A percentile compares a stretch with the other conserved stretches of the same genome.
phyloP scores from a whole-genome alignment of 2,329 filamentous ascomycete species.

The Claviceps sp. region DNA sequence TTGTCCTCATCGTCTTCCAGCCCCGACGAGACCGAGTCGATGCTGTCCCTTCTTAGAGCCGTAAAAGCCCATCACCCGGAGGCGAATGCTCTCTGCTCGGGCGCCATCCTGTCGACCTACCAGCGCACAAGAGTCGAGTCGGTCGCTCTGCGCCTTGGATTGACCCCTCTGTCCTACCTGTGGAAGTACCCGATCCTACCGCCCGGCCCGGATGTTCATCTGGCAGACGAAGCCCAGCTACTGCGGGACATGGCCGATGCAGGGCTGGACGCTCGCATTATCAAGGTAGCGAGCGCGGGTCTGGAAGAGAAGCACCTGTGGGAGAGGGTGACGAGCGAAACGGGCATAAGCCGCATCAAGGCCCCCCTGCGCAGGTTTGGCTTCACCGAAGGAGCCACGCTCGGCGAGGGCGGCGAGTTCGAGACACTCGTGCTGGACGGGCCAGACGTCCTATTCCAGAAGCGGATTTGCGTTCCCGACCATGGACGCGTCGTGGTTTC shows the following conservation, averaged over 20 bases:
- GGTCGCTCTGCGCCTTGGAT: conserved; percentile 69
- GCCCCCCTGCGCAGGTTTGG: conserved; percentile 54
- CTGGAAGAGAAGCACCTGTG: conserved; percentile 71
- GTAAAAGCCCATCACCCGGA: conserved; percentile 59
- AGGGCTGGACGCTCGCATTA: conserved; percentile 74
- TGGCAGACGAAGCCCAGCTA: conserved; percentile 39
- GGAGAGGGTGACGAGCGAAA: conserved; percentile 55
- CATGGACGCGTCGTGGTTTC: conserved; percentile 37
- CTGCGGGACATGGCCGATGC: conserved; percentile 69
- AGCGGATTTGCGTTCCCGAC: conserved; percentile 49
- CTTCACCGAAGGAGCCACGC: conserved; percentile 50
- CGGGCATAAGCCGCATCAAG: conserved; percentile 33
- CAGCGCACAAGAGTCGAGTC: conserved; percentile 94
- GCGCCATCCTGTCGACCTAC: conserved; percentile 89
- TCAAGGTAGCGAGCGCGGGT: conserved; percentile 89
- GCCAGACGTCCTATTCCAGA: conserved; percentile 58
- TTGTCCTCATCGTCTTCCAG: conserved; percentile 10
- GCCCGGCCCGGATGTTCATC: conserved; percentile 26
- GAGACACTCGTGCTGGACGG: conserved; percentile 84
- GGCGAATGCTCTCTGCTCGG: conserved; percentile 76
- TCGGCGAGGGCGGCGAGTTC: conserved; percentile 93
- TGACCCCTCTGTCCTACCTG: conserved; percentile 72
- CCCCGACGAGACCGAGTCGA: conserved; percentile 79
- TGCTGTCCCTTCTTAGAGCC: conserved; percentile 58
- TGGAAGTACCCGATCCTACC: conserved; percentile 82